Conservation (phyloP, 2,329 filamentous ascomycete genomes). For the Dryadomyces quercivorus region DNA sequence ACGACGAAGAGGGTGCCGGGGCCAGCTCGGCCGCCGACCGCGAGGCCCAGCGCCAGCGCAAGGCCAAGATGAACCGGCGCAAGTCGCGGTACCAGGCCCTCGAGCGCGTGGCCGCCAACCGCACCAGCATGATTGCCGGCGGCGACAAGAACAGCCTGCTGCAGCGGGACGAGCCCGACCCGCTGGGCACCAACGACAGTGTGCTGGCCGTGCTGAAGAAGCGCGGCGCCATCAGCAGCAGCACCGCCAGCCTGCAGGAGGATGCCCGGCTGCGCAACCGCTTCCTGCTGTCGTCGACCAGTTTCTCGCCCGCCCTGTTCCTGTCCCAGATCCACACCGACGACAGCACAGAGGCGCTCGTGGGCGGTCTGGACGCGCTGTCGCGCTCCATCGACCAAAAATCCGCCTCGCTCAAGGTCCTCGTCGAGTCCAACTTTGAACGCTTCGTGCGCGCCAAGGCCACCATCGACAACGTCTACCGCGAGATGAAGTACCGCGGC, state of each 20-base stretch:
- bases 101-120: slow-evolving; percentile 59
- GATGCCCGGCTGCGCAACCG: slow-evolving; percentile 73
- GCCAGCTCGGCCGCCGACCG: slow-evolving; percentile 37
- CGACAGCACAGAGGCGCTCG: slow-evolving; percentile 69
- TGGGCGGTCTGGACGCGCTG: slow-evolving; percentile 73
- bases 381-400: slow-evolving; percentile 94
- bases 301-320: slow-evolving; percentile 85
- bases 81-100: slow-evolving; percentile 78
- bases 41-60: slow-evolving; percentile 18
- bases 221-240: slow-evolving; percentile 24
- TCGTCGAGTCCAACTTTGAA: slow-evolving; percentile 97
- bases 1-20: slow-evolving; percentile 32
- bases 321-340: slow-evolving; percentile 82
- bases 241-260: slow-evolving; percentile 53
- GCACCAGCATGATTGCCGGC: slow-evolving; percentile 53
- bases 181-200: slow-evolving; percentile 76
- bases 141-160: slow-evolving; percentile 56
- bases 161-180: slow-evolving; percentile 85
- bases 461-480: slow-evolving; percentile 97
- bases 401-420: slow-evolving; percentile 86
- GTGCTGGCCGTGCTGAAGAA: slow-evolving; percentile 68
- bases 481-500: slow-evolving; percentile 78
- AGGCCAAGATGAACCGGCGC: slow-evolving; percentile 41
- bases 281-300: slow-evolving; percentile 89
- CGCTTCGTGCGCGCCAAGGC: slow-evolving; percentile 95